Base-by-base conservation (phyloP, 2,329 filamentous ascomycete genomes). In the Arthroderma uncinatum region DNA sequence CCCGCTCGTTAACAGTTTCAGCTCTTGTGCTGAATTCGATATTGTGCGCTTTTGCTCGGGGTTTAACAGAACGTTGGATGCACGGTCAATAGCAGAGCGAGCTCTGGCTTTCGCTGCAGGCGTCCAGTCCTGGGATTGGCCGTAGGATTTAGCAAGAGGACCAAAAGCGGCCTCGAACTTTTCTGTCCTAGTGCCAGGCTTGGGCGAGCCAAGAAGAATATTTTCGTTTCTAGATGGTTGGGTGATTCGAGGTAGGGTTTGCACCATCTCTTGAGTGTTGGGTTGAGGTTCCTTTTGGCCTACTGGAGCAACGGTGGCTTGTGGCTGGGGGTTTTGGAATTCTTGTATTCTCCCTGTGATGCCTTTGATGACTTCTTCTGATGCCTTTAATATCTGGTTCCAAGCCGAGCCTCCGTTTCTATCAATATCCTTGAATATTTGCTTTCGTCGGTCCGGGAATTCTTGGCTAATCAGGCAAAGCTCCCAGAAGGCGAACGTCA, bases 401-500 rank as follows among this genome's bases (percentile, higher is more conserved):
- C 89, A 95, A 62, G 87, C 85, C 0, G 88, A 80, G 0, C 86
- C 89, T 47, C 85, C 86, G 56, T 82, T 82, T 59, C 90, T 86
- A 63, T 95, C 89, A 60, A 95, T 87, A 64, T 97, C 92, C 58
- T 84, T 82, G 71, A 88, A 96, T 57, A 97, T 89, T 19, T 83
- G 82, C 69, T 86, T 87, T 55, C 92, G 82, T 34, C 90, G 83
- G n/a, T 82, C 79, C 14, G 84, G 79, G 61, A 87, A 91, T 56
- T 82, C 80, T 57, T 86, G 81, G 37, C 87, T 84, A 63, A 96
- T 95, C 57, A 88, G 79, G 30, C 83, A 82, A 28, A 96, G 76
- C 67, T 97, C 92, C 91, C 91, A 95, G 71, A 95, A 86, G 14
- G 92, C 91, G 69, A 94, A 95, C 0, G 83, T 80, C 80, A 82